Conservation (phyloP, 2,329 filamentous ascomycete species). For the Phymatotrichopsis omnivora region DNA sequence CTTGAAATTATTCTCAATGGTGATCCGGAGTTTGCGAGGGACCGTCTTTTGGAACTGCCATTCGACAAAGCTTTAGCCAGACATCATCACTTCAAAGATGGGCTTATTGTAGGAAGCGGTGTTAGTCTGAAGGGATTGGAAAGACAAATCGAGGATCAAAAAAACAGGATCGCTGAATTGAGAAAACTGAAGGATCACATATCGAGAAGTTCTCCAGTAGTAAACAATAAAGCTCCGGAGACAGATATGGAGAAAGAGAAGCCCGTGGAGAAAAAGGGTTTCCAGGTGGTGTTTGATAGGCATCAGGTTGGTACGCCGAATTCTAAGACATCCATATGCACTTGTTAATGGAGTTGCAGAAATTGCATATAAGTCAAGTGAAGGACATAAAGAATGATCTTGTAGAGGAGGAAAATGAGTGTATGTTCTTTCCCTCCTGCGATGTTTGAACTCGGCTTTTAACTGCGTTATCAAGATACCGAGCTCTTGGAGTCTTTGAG, state of each 20-base stretch:
- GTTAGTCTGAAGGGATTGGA: constrained; percentile 27
- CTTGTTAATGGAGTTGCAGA: constrained; percentile 9
- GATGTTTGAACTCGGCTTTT: not conserved
- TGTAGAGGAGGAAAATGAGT: constrained; percentile 14
- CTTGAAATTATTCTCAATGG: constrained; percentile 28
- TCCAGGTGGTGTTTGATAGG: constrained; percentile 20
- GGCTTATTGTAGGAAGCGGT: constrained; percentile 13
- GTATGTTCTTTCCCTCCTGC: constrained; percentile 2
- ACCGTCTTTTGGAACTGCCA: constrained; percentile 28
- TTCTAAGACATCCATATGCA: not conserved
- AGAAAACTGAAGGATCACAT: constrained; percentile 17
- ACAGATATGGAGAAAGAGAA: not conserved
- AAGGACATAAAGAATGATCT: constrained; percentile 7
- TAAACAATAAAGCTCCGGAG: not conserved
- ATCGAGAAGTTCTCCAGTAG: not conserved
- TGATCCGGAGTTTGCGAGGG: constrained; percentile 23
- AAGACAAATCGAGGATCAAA: constrained; percentile 28
- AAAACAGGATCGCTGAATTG: constrained; percentile 21
- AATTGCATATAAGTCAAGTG: constrained; percentile 11
- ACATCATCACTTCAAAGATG: constrained; percentile 27
- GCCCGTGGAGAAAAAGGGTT: constrained; percentile 2
- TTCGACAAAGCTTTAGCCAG: constrained; percentile 29
- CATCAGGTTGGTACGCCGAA: constrained; percentile 15
- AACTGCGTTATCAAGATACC: constrained; percentile 13
- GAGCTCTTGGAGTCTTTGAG: constrained; percentile 21